Base-by-base conservation (phyloP, 805 yeast species). In the Blastobotrys peoriensis region DNA sequence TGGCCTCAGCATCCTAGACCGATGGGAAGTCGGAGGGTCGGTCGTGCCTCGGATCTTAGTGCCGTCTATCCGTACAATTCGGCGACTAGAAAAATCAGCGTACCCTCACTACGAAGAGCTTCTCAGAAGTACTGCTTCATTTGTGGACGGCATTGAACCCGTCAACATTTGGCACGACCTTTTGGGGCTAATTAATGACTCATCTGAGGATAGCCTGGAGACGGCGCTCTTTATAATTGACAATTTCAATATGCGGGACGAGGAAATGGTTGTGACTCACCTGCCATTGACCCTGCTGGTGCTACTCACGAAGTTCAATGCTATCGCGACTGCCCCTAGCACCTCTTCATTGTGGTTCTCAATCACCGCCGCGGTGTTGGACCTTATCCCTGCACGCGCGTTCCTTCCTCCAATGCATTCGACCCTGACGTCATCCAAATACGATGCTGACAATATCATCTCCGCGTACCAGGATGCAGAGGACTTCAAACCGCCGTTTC, bases 11-110 rank as follows among this genome's bases (percentile, higher is more conserved):
- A 70, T 89, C 3, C 76, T 89, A 80, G 98, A 93, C 58, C 77
- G 87, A 49, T 93, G 98, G 98, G 98, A 93, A 62, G 80, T 93
- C 35, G 94, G 96, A 9, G 78, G 81, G 8, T 61, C 74, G 10
- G 67, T 91, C 1, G 78, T 88, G 0, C 94, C 96, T 0, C 63
- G 68, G 20, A 61, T 89, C 5, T 75, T 93, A 37, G 64, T 77
- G 0, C 91, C 94, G 0, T 68, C 86, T 2, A 62, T 93, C 40
- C 52, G 63, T 43, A 68, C 78, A 3, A 72, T 81, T 2, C 68
- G 68, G 13, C 8, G 30, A 25, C 30, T 25, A 8, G 10, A 25
- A 13, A 36, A 57, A 51, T 35, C 58, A 50, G 57, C 45, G 19
- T 28, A 40, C 27, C 35, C 36, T 39, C 5, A 19, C 3, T 34